Conservation (phyloP, 257 asterid species). For the Verbascum thapsus region DNA sequence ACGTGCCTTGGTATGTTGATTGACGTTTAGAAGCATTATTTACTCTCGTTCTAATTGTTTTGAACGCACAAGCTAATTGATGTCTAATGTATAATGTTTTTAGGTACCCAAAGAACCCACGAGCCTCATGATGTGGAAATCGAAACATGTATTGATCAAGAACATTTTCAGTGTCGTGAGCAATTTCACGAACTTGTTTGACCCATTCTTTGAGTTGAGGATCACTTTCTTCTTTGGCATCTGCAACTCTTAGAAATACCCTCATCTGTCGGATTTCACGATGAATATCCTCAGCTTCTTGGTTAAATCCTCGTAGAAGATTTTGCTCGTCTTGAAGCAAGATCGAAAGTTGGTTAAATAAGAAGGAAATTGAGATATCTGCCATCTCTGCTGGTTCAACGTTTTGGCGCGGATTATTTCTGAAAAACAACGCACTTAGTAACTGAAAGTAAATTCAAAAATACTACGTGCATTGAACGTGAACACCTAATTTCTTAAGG, state of each 20-base stretch:
- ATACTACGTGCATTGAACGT: too few relatives aligned
- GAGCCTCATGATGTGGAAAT: not conserved
- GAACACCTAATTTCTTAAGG: too few relatives aligned
- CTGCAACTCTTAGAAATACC: slow-evolving; percentile 33
- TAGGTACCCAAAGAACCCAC: slow-evolving; percentile 5
- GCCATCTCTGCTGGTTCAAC: slow-evolving; percentile 24
- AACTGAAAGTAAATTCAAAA: too few relatives aligned
- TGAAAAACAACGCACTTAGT: too few relatives aligned
- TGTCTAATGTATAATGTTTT: not conserved
- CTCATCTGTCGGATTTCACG: slow-evolving; percentile 34
- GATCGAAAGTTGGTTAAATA: slow-evolving; percentile 25
- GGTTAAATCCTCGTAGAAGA: slow-evolving; percentile 14
- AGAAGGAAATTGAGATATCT: slow-evolving; percentile 22
- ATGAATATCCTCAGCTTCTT: slow-evolving; percentile 23
- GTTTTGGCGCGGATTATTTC: too few relatives aligned
- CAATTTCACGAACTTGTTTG: slow-evolving; percentile 36
- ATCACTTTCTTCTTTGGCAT: slow-evolving; percentile 31
- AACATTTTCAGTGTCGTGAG: slow-evolving; percentile 36
- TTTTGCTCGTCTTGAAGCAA: slow-evolving; percentile 18
- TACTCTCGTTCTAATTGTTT: slow-evolving; percentile 22
- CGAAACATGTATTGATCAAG: slow-evolving; percentile 32
- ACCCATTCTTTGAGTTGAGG: slow-evolving; percentile 35
- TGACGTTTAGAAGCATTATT: slow-evolving; percentile 19
- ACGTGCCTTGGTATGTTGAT: slow-evolving; percentile 2
- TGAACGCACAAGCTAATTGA: slow-evolving; percentile 17